phyloP scores from a whole-genome alignment of 306 rosid genomes.

The Astragalus membranaceus region DNA sequence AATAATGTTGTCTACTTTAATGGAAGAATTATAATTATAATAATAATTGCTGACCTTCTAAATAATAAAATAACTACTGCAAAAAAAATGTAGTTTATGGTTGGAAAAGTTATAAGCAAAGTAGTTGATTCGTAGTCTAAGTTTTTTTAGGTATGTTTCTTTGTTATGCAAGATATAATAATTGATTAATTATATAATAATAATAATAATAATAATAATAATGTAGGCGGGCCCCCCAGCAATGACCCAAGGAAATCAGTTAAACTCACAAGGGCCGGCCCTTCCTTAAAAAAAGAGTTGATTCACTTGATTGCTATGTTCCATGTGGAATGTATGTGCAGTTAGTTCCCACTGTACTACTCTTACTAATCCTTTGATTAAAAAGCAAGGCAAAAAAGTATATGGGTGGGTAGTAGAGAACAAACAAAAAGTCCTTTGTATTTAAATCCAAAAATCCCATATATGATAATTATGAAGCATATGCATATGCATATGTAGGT shows the following conservation, averaged over 20 bases:
- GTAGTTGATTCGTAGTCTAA: slow-evolving; percentile 17
- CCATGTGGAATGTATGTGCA: slow-evolving; percentile 39
- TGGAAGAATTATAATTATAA: slow-evolving; percentile 31
- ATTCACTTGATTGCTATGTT: slow-evolving; percentile 30
- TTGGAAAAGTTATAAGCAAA: slow-evolving; percentile 63
- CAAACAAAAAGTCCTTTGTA: slow-evolving; percentile 22
- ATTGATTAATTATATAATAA: slow-evolving; percentile 28
- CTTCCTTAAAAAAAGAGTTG: background rate
- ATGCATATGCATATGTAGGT: no score
- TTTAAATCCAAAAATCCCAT: slow-evolving; percentile 19
- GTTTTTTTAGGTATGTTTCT: slow-evolving; percentile 15
- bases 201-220: no score
- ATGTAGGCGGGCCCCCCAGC: no score
- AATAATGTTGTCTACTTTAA: slow-evolving; percentile 35
- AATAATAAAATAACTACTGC: no score
- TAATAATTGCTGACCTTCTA: slow-evolving; percentile 19
- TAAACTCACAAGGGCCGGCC: slow-evolving; percentile 5
- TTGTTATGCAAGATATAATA: slow-evolving; percentile 29
- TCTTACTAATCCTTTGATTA: slow-evolving; percentile 25
- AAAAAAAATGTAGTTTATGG: slow-evolving; percentile 26
- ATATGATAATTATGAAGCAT: slow-evolving; percentile 36
- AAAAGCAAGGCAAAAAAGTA: slow-evolving; percentile 35
- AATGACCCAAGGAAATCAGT: slow-evolving; percentile 29
- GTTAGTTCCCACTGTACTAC: slow-evolving; percentile 29
- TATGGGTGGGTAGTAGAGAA: slow-evolving; percentile 27